Evolutionary conservation across 2,329 filamentous ascomycete species (phyloP), one percentile per base, ranked within the genome.

Genomic region (Paraconiothyrium brasiliense): DNA sequence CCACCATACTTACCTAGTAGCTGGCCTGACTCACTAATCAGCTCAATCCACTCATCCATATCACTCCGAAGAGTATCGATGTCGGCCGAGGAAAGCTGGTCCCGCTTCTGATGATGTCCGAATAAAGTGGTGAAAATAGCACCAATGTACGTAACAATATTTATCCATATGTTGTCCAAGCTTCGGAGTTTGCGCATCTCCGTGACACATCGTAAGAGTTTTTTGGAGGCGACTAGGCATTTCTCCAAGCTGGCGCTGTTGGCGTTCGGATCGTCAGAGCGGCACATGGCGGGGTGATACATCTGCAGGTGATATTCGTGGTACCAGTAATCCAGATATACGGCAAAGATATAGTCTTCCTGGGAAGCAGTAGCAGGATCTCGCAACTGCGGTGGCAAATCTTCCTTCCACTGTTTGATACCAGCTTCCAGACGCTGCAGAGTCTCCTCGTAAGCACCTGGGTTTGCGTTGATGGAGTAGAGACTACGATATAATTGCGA

Each of bases 121-220:
- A 91, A 92, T 0, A 94, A 80, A 14, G 86, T 89, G 0, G 90
- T 91, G 68, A 93, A 92, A 59, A 92, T 89, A 30, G 90, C 90
- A 47, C 90, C 87, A 13, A 92, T 84, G 71, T 92, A 92, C 6
- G 92, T 85, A 0, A 91, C 89, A 52, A 88, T 84, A 51, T 90
- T 89, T 69, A 92, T 91, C 90, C 91, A 94, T 0, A 91, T 92
- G 1, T 90, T 92, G 71, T 94, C 92, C 4, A 94, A 79, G 48
- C 87, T 88, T 71, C 90, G 91, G 60, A 89, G 81, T 67, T 84
- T 84, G 60, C 87, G 85, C 51, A 94, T 78, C 57, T 87, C 82
- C 24, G 83, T 82, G 6, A 89, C 86, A 30, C 85, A 83, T 24
- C 83, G 81, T 2, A 94, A 81, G 78, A 93, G 87, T 63, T 89